Conservation (phyloP, 352 stramenopile species). For the Plasmopara viticola region DNA sequence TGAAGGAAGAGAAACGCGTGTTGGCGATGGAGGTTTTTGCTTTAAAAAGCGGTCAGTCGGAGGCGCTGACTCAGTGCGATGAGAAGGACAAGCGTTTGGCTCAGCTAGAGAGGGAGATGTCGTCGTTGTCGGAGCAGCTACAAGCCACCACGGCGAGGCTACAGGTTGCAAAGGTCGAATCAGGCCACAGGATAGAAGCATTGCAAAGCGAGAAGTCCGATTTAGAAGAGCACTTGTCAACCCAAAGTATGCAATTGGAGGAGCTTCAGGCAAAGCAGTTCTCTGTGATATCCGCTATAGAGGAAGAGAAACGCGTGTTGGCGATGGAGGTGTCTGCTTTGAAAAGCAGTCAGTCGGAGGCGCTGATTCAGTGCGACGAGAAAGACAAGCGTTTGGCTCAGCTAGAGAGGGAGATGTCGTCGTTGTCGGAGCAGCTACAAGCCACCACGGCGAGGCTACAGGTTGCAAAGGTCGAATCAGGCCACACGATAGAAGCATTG, state of each 20-base stretch:
- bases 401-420: neutral
- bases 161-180: conserved; percentile 13
- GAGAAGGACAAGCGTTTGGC: conserved; percentile 5
- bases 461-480: conserved; percentile 12
- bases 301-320: conserved; percentile 20
- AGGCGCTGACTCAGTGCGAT: conserved; percentile 10
- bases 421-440: conserved; percentile 1
- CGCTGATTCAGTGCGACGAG: conserved; percentile 10
- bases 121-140: conserved; percentile 3
- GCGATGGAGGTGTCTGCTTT: conserved; percentile 13
- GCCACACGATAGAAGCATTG: conserved; percentile 17
- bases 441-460: conserved; percentile 12
- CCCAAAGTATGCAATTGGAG: conserved; percentile 14
- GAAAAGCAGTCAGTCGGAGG: conserved; percentile 2
- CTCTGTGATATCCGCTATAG: conserved; percentile 12
- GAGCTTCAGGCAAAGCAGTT: conserved; percentile 10
- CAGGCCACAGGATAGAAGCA: conserved; percentile 19
- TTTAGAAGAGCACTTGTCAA: neutral
- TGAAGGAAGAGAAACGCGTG: conserved; percentile 12
- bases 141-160: conserved; percentile 10
- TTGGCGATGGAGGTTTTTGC: conserved; percentile 19
- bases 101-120: neutral
- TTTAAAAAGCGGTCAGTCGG: conserved; percentile 15
- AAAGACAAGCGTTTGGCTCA: conserved; percentile 9
- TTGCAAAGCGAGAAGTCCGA: conserved; percentile 8